Percentiles rank a stretch among this genome's conserved stretches.
phyloP scores from a whole-genome alignment of 371 early-diverging fungal genomes.

The Mucor circinelloides region DNA sequence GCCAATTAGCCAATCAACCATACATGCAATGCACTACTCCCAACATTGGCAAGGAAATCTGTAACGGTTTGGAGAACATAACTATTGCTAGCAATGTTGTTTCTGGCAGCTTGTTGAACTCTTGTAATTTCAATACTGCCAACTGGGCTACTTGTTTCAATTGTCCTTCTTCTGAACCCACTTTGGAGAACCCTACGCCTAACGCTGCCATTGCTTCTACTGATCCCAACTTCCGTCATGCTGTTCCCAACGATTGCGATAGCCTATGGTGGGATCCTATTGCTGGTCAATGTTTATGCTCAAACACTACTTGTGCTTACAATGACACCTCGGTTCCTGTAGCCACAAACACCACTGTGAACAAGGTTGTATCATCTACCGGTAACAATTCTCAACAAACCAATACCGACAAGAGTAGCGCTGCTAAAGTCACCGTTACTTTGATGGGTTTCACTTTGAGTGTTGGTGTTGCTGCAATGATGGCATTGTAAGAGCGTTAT shows the following conservation, averaged over 20 bases:
- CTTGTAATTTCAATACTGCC: slow-evolving; percentile 59
- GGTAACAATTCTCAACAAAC: neutral
- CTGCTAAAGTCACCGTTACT: neutral
- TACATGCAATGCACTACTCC: slow-evolving; percentile 67
- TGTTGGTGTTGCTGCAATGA: slow-evolving; percentile 7
- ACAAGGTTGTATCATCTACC: slow-evolving; percentile 7
- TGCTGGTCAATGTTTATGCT: slow-evolving; percentile 59
- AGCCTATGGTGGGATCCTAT: slow-evolving; percentile 78
- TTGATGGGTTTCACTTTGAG: slow-evolving; percentile 8
- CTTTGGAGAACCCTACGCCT: slow-evolving; percentile 60
- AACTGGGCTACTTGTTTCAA: slow-evolving; percentile 69
- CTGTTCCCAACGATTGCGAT: slow-evolving; percentile 68
- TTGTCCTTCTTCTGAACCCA: slow-evolving; percentile 59
- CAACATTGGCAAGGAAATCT: slow-evolving; percentile 70
- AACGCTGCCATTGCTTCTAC: slow-evolving; percentile 36
- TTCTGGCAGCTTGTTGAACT: slow-evolving; percentile 47
- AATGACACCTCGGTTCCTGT: slow-evolving; percentile 55
- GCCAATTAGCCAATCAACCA: slow-evolving; percentile 53
- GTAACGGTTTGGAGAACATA: slow-evolving; percentile 70
- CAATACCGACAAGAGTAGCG: neutral
- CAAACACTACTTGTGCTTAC: slow-evolving; percentile 50
- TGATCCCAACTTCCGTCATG: slow-evolving; percentile 49
- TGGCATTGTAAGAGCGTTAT: slow-evolving; percentile 8
- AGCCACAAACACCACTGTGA: slow-evolving; percentile 19
- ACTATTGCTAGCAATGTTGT: slow-evolving; percentile 44